Base-by-base conservation (phyloP, 148 eudicot species). In the Diospyros kaki region DNA sequence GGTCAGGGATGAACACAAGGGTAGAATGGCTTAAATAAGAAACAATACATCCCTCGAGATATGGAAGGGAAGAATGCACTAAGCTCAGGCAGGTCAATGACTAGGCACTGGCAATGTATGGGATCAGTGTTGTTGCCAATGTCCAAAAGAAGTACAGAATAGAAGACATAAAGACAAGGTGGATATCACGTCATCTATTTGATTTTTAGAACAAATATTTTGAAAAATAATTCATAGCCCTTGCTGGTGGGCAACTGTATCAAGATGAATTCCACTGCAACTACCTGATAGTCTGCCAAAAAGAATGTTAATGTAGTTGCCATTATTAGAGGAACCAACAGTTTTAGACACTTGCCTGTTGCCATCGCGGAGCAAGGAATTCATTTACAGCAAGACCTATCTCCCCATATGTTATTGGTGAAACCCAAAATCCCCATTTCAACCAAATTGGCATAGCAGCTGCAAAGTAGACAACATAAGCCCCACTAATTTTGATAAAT, bases 321-420 rank as follows among this genome's bases (percentile, higher is more conserved):
- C 1, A 6, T 52, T 13, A 50, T 58, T 40, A 58, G 38, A 70
- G 9, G 54, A 58, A 52, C 38, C 66, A 72, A 73, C 13, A 12
- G 58, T 2, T 58, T 14, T 56, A 68, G 53, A 6, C 2, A 43
- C 77, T 79, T 72, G 87, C 95, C 88, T 86, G 84, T 71, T 91
- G 83, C 98, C 98, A 93, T 73, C 98, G 77, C 64, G 90, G 94
- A 79, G 98, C 86, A 50, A 80, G 84, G 81, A 93, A 91, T 82
- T 93, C 98, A 74, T 93, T 93, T 48, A 86, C 72, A 51, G 93
- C 63, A 39, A 93, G 88, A 61, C 93, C 97, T 74, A 89, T 84
- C 83, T 91, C 88, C n/a, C 90, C 94, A 81, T 93, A 93, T 60
- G 98, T 72, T 11, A 93, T 66, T 10, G 97, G 98, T 1, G 83